phyloP scores from a whole-genome alignment of 2,329 filamentous ascomycete species.

The Phyllosticta citribraziliensis region DNA sequence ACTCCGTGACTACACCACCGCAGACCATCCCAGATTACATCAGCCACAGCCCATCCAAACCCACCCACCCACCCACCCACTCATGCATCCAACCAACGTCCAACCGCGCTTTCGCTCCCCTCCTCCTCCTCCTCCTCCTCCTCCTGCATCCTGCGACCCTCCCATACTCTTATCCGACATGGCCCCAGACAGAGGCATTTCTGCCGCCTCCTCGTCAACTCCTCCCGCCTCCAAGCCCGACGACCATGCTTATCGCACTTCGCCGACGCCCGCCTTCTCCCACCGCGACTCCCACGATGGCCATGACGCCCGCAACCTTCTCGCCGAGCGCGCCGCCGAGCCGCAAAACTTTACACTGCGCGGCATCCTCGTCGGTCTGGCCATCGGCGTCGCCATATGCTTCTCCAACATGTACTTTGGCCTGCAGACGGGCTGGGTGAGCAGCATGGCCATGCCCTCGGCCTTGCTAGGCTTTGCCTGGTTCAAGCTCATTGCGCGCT shows the following conservation, averaged over 20 bases:
- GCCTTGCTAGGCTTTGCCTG: constrained; percentile 90
- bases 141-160: not conserved
- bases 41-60: not conserved
- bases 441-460: constrained; percentile 93
- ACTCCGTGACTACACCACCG: not conserved
- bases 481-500: constrained; percentile 68
- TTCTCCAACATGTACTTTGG: constrained; percentile 99
- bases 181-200: constrained; percentile 25
- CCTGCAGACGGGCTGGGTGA: constrained; percentile 77
- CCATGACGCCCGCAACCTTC: constrained; percentile 10
- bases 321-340: constrained; percentile 19
- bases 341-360: constrained; percentile 73
- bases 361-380: constrained; percentile 67
- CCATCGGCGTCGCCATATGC: constrained; percentile 82
- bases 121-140: not conserved
- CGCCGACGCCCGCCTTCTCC: not conserved
- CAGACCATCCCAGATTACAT: not conserved
- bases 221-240: not conserved
- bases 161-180: constrained; percentile 13
- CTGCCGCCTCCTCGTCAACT: not conserved
- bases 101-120: not conserved
- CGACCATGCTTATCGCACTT: not conserved
- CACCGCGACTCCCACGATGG: not conserved
- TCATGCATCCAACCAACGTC: not conserved
- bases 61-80: not conserved